Evolutionary conservation across 345 rosid genomes (phyloP).

Genomic region (Ceriops tagal): DNA sequence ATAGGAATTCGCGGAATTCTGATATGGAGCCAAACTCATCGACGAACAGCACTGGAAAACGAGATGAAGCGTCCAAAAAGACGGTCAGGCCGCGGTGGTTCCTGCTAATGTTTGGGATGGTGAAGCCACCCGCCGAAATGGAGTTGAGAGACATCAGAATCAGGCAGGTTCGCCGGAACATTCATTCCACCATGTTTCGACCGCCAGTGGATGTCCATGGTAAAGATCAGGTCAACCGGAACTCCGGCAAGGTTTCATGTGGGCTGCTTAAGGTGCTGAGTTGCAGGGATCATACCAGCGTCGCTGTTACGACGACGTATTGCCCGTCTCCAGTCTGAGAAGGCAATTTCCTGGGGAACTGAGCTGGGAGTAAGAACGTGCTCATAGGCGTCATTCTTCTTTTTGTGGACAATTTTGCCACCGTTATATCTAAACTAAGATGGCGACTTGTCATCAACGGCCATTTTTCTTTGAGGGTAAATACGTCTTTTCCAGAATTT

Average conservation of each 20-base stretch:
- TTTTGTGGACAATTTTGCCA: slow-evolving; percentile 5
- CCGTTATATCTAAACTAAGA: background rate
- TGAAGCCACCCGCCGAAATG: slow-evolving; percentile 56
- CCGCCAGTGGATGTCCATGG: slow-evolving; percentile 16
- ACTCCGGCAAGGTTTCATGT: slow-evolving; percentile 44
- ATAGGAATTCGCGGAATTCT: slow-evolving; percentile 9
- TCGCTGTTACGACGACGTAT: slow-evolving; percentile 53
- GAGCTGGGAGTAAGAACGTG: too few species aligned
- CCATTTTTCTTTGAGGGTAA: slow-evolving; percentile 3
- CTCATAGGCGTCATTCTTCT: background rate
- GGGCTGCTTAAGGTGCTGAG: slow-evolving; percentile 55
- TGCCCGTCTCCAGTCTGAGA: slow-evolving; percentile 31
- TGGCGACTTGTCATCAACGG: background rate
- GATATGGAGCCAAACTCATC: slow-evolving; percentile 29
- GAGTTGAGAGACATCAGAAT: slow-evolving; percentile 61
- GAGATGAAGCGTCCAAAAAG: slow-evolving; percentile 9
- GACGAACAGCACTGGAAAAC: slow-evolving; percentile 20
- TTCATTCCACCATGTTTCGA: slow-evolving; percentile 37
- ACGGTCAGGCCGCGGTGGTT: slow-evolving; percentile 53
- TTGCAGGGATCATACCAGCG: slow-evolving; percentile 55
- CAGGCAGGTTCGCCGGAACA: slow-evolving; percentile 59
- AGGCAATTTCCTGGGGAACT: background rate
- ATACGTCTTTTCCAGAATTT: background rate
- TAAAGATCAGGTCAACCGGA: slow-evolving; percentile 21
- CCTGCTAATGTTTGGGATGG: slow-evolving; percentile 56